Conservation (phyloP, 73 alveolate species). For the Symbiodinium natans region DNA sequence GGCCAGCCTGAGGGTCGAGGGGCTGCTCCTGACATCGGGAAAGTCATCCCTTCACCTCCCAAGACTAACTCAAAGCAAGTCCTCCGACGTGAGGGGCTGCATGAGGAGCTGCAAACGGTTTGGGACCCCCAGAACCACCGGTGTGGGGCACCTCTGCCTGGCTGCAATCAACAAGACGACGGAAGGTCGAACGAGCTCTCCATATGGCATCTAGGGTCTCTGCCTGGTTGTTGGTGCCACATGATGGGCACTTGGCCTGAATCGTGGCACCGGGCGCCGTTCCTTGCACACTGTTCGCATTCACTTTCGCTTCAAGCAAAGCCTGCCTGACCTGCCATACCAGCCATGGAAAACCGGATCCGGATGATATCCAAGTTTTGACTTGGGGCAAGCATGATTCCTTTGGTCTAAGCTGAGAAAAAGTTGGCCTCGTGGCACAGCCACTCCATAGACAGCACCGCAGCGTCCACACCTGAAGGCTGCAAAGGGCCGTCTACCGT, state of each 20-base stretch:
- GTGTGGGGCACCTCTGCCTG: neutral
- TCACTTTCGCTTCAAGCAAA: neutral
- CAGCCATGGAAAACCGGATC: neutral
- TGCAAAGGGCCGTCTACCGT: no score
- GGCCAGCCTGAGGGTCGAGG: neutral
- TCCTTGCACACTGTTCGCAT: slow-evolving; percentile 37
- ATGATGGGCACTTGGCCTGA: slow-evolving; percentile 53
- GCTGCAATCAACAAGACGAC: no score
- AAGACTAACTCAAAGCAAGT: no score
- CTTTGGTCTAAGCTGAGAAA: no score
- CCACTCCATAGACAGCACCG: neutral
- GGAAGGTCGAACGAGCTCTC: no score
- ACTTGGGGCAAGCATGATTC: no score
- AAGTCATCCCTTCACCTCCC: no score
- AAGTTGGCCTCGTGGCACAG: neutral
- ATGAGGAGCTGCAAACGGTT: no score
- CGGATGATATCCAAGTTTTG: no score
- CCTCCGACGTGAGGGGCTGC: no score
- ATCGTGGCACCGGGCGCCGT: slow-evolving; percentile 60
- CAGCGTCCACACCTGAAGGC: neutral
- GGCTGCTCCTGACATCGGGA: neutral
- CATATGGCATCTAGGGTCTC: no score
- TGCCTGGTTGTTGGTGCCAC: slow-evolving; percentile 79
- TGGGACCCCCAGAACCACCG: neutral
- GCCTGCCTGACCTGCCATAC: neutral